phyloP scores from a whole-genome alignment of 495 filamentous ascomycete genomes.

The Penicillium lagena region DNA sequence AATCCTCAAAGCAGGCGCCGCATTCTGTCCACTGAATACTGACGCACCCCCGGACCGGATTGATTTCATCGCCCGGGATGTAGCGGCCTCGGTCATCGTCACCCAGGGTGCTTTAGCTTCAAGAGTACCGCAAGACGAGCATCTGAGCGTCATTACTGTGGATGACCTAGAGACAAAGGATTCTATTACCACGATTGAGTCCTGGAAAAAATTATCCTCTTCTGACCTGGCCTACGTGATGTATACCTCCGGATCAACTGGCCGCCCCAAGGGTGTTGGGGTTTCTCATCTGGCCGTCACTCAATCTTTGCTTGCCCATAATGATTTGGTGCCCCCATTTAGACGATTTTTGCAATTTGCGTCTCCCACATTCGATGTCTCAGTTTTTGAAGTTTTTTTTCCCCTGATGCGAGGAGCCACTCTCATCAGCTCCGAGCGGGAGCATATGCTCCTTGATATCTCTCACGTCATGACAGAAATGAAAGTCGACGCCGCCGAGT shows the following conservation, averaged over 20 bases:
- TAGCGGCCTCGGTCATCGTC: constrained; percentile 51
- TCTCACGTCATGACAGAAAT: constrained; percentile 54
- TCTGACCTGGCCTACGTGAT: constrained; percentile 73
- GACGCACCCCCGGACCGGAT: constrained; percentile 68
- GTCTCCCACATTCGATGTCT: constrained; percentile 82
- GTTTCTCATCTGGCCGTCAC: constrained; percentile 71
- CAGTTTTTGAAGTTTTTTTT: constrained; percentile 86
- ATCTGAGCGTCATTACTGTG: constrained; percentile 20
- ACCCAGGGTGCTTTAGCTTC: constrained; percentile 26
- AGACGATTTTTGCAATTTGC: constrained; percentile 80
- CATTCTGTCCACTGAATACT: constrained; percentile 71
- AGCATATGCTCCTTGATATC: constrained; percentile 62
- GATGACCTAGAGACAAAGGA: constrained; percentile 15
- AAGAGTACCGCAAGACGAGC: constrained; percentile 8
- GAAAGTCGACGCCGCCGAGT: constrained; percentile 70
- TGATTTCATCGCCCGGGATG: constrained; percentile 65
- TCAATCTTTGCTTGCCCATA: constrained; percentile 71
- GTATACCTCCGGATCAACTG: constrained; percentile 87
- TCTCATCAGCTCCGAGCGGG: constrained; percentile 60
- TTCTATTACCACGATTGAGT: constrained; percentile 1
- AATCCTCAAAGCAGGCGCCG: constrained; percentile 68
- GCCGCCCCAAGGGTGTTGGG: constrained; percentile 79
- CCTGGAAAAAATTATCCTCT: constrained; percentile 1
- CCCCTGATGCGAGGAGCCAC: constrained; percentile 64
- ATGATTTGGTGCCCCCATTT: constrained; percentile 65